Evolutionary conservation across 495 filamentous ascomycete species (phyloP).

Genomic region (Poronia punctata): DNA sequence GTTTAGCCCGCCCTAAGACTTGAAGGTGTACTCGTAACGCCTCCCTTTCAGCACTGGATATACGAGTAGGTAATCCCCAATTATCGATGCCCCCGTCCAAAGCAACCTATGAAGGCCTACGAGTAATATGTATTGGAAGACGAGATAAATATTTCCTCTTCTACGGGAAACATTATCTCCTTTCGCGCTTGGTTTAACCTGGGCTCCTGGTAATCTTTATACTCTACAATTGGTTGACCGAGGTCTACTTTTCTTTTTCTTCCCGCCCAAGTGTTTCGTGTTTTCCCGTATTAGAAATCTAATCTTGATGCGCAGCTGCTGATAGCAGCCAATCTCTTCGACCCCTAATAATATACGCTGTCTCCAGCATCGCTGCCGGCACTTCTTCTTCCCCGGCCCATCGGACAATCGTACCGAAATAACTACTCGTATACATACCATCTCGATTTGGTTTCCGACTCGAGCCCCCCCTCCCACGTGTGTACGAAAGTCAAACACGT

Average conservation of each 20-base stretch:
- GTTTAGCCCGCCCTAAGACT: no score
- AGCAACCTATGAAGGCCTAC: no score
- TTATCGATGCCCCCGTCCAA: no score
- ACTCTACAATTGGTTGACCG: no score
- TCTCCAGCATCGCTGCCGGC: background rate
- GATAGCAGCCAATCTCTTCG: slow-evolving; percentile 17
- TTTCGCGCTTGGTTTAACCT: no score
- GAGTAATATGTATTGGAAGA: no score
- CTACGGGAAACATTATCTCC: no score
- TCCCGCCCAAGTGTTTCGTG: slow-evolving; percentile 4
- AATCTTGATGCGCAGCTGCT: slow-evolving; percentile 20
- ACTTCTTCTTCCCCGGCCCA: background rate
- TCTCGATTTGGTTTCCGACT: background rate
- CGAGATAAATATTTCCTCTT: no score
- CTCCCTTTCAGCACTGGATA: no score
- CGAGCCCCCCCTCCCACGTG: background rate
- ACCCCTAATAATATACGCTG: slow-evolving; percentile 10
- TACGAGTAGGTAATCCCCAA: no score
- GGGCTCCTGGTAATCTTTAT: no score
- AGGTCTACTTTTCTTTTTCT: slow-evolving; percentile 13
- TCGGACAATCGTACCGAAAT: background rate
- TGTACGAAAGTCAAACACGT: slow-evolving; percentile 1
- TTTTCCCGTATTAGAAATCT: slow-evolving; percentile 17
- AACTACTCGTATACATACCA: background rate
- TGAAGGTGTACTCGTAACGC: no score